Evolutionary conservation across 371 early-diverging fungal species (phyloP), one percentile per base, ranked within the genome.

Genomic region (Zychaea mexicana): DNA sequence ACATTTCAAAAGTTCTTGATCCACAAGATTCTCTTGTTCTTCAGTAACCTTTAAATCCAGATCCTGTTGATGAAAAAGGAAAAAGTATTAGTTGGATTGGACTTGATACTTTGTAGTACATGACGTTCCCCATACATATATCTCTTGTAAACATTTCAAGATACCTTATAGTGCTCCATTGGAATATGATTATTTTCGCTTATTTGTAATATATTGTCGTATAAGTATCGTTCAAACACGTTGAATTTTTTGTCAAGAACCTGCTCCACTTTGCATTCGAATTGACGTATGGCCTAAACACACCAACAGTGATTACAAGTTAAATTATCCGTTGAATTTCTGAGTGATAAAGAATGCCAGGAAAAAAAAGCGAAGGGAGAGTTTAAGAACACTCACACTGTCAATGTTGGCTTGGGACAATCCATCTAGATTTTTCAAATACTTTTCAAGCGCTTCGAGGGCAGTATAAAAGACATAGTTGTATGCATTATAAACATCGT

Each of bases 101-200:
- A n/a, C n/a, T n/a, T n/a, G n/a, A n/a, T n/a, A 21, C 27, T 26
- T 12, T 39, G 39, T 12, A 12, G 39, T 12, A 12, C 12, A 39
- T 39, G 39, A 39, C 17, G 39, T 39, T 39, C 12, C n/a, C n/a
- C n/a, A n/a, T n/a, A n/a, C n/a, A n/a, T n/a, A n/a, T n/a, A n/a
- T n/a, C n/a, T n/a, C n/a, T n/a, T n/a, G n/a, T n/a, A n/a, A n/a
- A n/a, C n/a, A n/a, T n/a, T 39, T n/a, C n/a, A n/a, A n/a, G n/a
- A n/a, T 58, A 68, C 68, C 61, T 68, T 27, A 38, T 64, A 31
- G 56, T 68, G 69, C 12, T 64, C 65, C 15, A 64, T 19, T 31
- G 39, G 53, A 24, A 64, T 46, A 32, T 24, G 3, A 8, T 7
- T 17, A 21, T 64, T 36, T 8, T 15, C 17, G 3, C 58, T 63